Base-by-base conservation (phyloP, 257 asterid species). In the Solanum pinnatisectum region DNA sequence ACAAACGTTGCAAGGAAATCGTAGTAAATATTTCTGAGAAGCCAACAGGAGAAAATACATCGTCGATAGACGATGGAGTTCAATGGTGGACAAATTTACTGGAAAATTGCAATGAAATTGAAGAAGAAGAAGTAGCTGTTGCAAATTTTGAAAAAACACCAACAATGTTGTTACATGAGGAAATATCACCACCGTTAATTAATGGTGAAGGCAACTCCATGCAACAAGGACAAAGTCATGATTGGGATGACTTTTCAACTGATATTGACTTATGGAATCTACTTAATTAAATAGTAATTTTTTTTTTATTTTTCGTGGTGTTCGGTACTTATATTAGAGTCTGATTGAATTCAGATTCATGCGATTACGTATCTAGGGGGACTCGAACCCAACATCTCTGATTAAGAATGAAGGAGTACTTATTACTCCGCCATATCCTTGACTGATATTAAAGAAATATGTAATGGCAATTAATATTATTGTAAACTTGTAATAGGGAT, bases 331-430 rank as follows among this genome's bases (percentile, higher is more conserved):
- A 49, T 16, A 49, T 49, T 15, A 5, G 22, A 49, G 4, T 6
- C 4, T 2, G 1, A 52, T 0, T 52, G 4, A 6, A 52, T 52
- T 18, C 23, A 2, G 9, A 52, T 52, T 52, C 1, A 1, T 4
- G 8, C 18, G 0, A 52, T 3, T 52, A 0, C 0, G 9, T 52
- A 52, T 16, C 0, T 13, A 14, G 5, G 59, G 8, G 1, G 7
- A 46, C 3, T 52, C 4, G 1, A 52, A 52, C 0, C 1, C 4
- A 16, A 52, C 1, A 18, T 1, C 10, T 6, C 1, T 52, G 6
- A 14, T 46, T 46, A 46, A 14, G 8, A 5, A 14, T 46, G 59
- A 52, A 52, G 0, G 4, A 52, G 63, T 52, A 18, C n/a, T 52
- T 18, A 52, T 18, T 52, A 16, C 23, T 52, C 23, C 9, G 4